Percentiles rank a stretch among this genome's conserved stretches.
Conservation (phyloP, 2,329 filamentous ascomycete genomes). For the Lecanicillium sp. region DNA sequence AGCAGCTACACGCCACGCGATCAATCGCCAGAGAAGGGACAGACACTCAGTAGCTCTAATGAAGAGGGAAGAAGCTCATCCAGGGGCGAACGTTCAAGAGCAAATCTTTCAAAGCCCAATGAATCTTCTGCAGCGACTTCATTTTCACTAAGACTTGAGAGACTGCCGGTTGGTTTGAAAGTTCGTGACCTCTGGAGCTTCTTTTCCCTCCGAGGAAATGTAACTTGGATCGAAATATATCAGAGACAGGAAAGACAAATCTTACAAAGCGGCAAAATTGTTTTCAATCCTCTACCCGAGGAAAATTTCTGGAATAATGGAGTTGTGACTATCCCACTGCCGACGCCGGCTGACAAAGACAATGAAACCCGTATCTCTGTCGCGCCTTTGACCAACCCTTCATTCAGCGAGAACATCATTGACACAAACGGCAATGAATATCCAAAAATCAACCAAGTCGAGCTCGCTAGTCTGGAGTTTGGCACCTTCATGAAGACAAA, state of each 20-base stretch:
- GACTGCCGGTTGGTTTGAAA: constrained; percentile 26
- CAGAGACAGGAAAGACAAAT: constrained; percentile 21
- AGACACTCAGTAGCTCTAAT: too few relatives aligned
- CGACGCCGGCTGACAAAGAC: too few relatives aligned
- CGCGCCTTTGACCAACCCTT: too few relatives aligned
- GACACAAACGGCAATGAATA: constrained; percentile 16
- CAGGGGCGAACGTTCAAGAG: too few relatives aligned
- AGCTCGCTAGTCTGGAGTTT: constrained; percentile 46
- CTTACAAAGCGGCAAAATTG: constrained; percentile 30
- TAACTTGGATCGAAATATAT: constrained; percentile 49
- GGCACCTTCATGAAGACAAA: constrained; percentile 47
- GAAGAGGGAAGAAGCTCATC: too few relatives aligned
- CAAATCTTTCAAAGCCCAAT: too few relatives aligned
- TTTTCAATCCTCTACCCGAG: constrained; percentile 49
- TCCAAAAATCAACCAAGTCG: constrained; percentile 29
- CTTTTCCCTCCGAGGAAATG: constrained; percentile 42
- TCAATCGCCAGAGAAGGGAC: too few relatives aligned
- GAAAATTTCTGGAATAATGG: constrained; percentile 38
- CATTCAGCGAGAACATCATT: too few relatives aligned
- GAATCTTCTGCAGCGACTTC: not conserved
- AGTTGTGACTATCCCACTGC: too few relatives aligned
- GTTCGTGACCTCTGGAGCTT: constrained; percentile 39
- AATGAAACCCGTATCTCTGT: too few relatives aligned
- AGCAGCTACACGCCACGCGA: too few relatives aligned
- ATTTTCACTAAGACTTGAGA: constrained; percentile 18